These are phyloP conservation scores for Didymella pinodella DNA, from an alignment of 2,329 filamentous ascomycete species.

Conservation along the genomic window DNA sequence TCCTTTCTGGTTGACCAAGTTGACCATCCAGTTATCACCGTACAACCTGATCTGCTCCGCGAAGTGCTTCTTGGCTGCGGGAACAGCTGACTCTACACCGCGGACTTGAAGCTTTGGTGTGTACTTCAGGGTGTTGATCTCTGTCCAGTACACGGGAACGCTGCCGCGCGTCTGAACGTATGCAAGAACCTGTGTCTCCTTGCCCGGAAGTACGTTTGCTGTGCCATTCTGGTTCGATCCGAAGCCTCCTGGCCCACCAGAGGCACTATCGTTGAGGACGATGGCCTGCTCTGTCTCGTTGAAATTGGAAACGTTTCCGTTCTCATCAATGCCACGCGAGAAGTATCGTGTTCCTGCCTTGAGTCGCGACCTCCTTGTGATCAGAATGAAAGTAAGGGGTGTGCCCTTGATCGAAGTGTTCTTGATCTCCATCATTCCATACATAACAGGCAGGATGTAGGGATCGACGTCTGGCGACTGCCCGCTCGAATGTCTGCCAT, in stretches of 20 bases:
- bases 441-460: conserved; percentile 94
- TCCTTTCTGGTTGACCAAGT: conserved; percentile 95
- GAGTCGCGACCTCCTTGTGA: conserved; percentile 87
- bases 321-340: conserved; percentile 89
- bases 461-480: conserved; percentile 82
- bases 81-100: conserved; percentile 78
- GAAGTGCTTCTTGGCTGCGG: conserved; percentile 86
- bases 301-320: conserved; percentile 97
- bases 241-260: conserved; percentile 78
- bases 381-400: conserved; percentile 82
- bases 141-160: conserved; percentile 94
- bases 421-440: conserved; percentile 92
- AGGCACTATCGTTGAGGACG: conserved; percentile 81
- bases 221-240: conserved; percentile 77
- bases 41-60: conserved; percentile 92
- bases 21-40: conserved; percentile 96
- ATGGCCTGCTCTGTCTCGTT: conserved; percentile 97
- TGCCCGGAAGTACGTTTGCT: conserved; percentile 62
- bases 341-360: conserved; percentile 94
- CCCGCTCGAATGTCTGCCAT: conserved; percentile 67
- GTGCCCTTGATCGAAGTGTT: conserved; percentile 86
- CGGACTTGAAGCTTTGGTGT: conserved; percentile 89
- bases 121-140: conserved; percentile 92
- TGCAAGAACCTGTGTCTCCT: conserved; percentile 87
- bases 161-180: conserved; percentile 97